A percentile compares a stretch with the other conserved stretches of the same genome.
These are phyloP conservation scores for Ramularia collo-cygni DNA, from an alignment of 2,329 filamentous ascomycete species.

Conservation along the genomic window DNA sequence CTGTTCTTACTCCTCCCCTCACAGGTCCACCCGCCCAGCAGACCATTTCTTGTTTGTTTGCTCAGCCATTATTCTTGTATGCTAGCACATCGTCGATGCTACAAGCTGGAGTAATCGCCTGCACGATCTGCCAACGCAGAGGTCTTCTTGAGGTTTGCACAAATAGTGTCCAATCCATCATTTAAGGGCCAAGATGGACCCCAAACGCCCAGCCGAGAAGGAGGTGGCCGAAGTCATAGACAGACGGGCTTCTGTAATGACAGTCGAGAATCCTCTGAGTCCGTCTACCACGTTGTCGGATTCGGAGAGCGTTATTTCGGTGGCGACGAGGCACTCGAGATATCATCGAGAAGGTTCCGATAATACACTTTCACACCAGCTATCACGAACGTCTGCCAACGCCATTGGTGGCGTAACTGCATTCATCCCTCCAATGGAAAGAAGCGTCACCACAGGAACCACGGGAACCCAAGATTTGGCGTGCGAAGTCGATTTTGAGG, in stretches of 20 bases:
- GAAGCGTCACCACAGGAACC: slow-evolving; percentile 16
- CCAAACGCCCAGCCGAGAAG: slow-evolving; percentile 9
- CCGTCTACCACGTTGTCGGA: slow-evolving; percentile 20
- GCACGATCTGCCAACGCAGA: no score
- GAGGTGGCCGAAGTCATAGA: slow-evolving; percentile 5
- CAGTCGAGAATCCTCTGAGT: slow-evolving; percentile 22
- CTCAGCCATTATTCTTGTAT: no score
- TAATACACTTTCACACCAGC: slow-evolving; percentile 19
- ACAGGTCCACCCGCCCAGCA: no score
- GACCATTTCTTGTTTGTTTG: no score
- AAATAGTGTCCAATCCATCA: no score
- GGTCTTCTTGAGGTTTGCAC: no score
- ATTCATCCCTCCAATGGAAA: slow-evolving; percentile 10
- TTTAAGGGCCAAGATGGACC: slow-evolving; percentile 7
- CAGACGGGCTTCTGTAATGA: slow-evolving; percentile 20
- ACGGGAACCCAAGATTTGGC: slow-evolving; percentile 39
- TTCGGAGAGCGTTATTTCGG: slow-evolving; percentile 15
- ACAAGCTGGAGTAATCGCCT: no score
- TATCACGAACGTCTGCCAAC: slow-evolving; percentile 24
- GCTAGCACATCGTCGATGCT: no score
- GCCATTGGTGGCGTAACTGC: slow-evolving; percentile 26
- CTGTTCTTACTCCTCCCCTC: no score
- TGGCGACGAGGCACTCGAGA: slow-evolving; percentile 13
- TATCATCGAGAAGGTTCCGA: slow-evolving; percentile 20
- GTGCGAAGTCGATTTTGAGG: slow-evolving; percentile 68